phyloP scores from a whole-genome alignment of 148 eudicot genomes.

The Cornus suecica region DNA sequence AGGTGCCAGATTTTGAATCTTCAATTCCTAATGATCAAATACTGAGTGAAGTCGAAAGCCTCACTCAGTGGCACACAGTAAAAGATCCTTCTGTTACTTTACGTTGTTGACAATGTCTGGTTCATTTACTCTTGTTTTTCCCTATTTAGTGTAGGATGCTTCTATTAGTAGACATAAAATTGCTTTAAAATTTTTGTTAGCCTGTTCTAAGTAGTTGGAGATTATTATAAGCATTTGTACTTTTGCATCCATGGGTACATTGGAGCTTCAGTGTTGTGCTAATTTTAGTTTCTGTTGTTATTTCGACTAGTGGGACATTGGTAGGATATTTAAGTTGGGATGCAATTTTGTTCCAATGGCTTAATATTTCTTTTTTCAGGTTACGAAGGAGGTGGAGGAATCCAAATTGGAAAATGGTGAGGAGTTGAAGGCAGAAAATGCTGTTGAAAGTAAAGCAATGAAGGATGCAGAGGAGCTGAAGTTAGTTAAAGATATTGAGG shows the following conservation, averaged over 20 bases:
- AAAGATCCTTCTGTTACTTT: constrained; percentile 9
- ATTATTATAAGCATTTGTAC: background rate
- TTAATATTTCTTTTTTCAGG: constrained; percentile 16
- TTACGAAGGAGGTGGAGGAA: constrained; percentile 23
- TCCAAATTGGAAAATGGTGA: constrained; percentile 14
- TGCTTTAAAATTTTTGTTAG: background rate
- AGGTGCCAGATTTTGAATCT: constrained; percentile 28
- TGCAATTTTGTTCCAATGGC: too few species aligned
- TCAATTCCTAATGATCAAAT: constrained; percentile 21
- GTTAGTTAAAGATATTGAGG: constrained; percentile 60
- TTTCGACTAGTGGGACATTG: background rate
- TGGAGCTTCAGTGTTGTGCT: background rate
- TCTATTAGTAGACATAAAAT: background rate
- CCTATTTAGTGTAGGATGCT: background rate
- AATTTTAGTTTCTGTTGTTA: background rate
- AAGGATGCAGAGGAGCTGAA: constrained; percentile 16
- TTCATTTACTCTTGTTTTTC: background rate
- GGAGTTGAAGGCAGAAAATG: constrained; percentile 2
- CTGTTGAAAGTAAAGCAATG: background rate
- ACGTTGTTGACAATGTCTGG: constrained; percentile 1
- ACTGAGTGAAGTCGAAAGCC: constrained; percentile 13
- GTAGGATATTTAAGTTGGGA: background rate
- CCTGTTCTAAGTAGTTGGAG: background rate
- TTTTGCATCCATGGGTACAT: background rate
- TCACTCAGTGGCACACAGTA: constrained; percentile 17